Evolutionary conservation across 345 rosid genomes (phyloP), one percentile per base, ranked within the genome.

Genomic region (Lagerstroemia speciosa): DNA sequence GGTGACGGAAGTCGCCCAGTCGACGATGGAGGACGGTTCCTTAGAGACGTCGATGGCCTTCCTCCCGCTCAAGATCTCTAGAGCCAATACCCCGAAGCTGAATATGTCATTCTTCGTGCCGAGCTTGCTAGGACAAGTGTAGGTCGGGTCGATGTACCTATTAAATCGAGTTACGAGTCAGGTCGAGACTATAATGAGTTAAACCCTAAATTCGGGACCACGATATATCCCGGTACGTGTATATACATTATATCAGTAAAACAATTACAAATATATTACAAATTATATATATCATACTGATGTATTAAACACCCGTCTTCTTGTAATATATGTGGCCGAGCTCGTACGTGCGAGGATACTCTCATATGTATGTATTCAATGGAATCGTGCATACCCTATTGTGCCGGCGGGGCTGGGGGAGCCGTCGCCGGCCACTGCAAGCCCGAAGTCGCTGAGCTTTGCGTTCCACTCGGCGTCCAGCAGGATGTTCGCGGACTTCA

Each of bases 401-500:
- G 98, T 92, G 1, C 98, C 96, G 0, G 94, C 96, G 0, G 96
- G 94, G 88, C 5, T 2, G 86, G 87, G 0, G 84, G 90, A 48
- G 63, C 2, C 64, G 19, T 40, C 45, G 38, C 50, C 50, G 50
- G 34, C 50, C 45, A 85, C 78, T 5, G 92, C 84, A 3, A 92
- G 88, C 73, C 96, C 94, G 5, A 85, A 87, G 52, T 92, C 96
- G 0, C 85, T 86, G 48, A 92, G 68, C 79, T 83, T 92, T 2
- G 86, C 72, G 6, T 76, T 78, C 90, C 89, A 85, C 3, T 69
- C 74, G 0, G 81, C 78, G 62, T 86, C 96, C 30, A 92, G 76
- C 64, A 87, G 27, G 8, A 92, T 69, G 67, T 92, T 92, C 0
- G 90, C 82, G 0, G 96, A 79, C 77, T 92, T 92, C 30, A 92